Evolutionary conservation across 345 rosid species (phyloP), one percentile per base, ranked within the genome.

Genomic region (Fremontodendron californicum): DNA sequence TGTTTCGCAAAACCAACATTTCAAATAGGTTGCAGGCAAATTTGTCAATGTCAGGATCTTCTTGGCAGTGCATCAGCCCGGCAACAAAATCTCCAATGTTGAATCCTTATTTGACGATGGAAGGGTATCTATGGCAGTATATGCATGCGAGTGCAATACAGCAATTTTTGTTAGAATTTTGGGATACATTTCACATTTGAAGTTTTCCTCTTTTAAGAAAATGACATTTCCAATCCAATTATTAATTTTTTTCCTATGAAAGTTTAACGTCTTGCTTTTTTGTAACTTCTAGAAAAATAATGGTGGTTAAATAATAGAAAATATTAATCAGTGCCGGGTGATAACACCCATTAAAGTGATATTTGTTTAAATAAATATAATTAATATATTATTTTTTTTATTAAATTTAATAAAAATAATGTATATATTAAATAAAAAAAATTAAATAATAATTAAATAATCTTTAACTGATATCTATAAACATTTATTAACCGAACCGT

Each of bases 81-180:
- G 82, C 84, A 71, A 82, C 85, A 62, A 84, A 84, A 82, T 82
- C 89, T 81, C 55, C 27, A 52, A 13, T 21, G 66, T 84, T 80
- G 80, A 86, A 76, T 37, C n/a, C 61, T 19, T 79, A 76, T 49
- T 43, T 73, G 48, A 78, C 51, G 16, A 60, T 45, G 60, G 58
- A 62, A 37, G 27, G 16, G 12, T 0, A 31, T 35, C 65, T 45
- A 25, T 9, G 35, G 60, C 48, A 27, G 51, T 46, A 61, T 54
- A 3, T 68, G 78, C 61, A 21, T 49, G 62, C 21, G 73, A 82
- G 65, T 82, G 69, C 46, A 25, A 69, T 43, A 72, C 60, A 64
- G 80, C 72, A 39, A 33, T 63, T 40, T 12, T 64, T 69, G 78
- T 60, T 75, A 78, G 82, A 82, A 82, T 67, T 62, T 73, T 23